A percentile compares a stretch with the other conserved stretches of the same genome.
Conservation (phyloP, 768 basidiomycete genomes). For the Mycena rosella region DNA sequence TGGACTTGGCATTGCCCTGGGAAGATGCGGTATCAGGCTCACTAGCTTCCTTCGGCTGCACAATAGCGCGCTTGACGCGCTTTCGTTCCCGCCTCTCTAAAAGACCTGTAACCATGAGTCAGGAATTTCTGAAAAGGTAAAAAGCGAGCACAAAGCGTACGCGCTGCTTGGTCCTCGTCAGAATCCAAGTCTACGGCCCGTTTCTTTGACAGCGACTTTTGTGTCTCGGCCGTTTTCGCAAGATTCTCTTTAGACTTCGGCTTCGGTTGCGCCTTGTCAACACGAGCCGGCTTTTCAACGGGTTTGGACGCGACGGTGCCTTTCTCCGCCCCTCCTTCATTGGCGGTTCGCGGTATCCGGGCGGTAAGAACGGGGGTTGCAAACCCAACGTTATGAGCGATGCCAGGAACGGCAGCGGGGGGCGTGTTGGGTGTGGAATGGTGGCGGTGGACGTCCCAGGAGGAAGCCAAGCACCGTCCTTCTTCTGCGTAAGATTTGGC, state of each 20-base stretch:
- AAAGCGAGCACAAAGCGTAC: constrained; percentile 48
- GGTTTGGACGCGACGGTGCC: constrained; percentile 16
- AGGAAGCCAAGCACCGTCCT: constrained; percentile 47
- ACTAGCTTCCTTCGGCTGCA: constrained; percentile 48
- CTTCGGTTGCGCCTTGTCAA: neutral
- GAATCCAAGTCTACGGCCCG: constrained; percentile 33
- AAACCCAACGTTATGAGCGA: constrained; percentile 9
- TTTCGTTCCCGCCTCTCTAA: constrained; percentile 75
- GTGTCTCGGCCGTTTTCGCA: neutral
- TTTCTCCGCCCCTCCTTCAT: constrained; percentile 1
- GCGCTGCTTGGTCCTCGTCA: constrained; percentile 52
- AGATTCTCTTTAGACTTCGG: neutral
- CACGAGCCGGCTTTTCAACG: neutral
- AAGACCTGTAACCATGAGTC: constrained; percentile 58
- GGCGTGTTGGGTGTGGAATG: constrained; percentile 29
- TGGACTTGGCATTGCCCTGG: constrained; percentile 20
- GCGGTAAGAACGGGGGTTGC: constrained; percentile 24
- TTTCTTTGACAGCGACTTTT: constrained; percentile 26
- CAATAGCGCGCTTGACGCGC: constrained; percentile 67
- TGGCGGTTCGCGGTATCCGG: constrained; percentile 5
- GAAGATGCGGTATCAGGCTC: constrained; percentile 35
- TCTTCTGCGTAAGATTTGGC: constrained; percentile 58
- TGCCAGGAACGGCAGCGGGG: neutral
- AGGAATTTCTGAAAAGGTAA: neutral
- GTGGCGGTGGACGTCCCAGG: constrained; percentile 46